Percentiles rank a stretch among this genome's conserved stretches.
Evolutionary conservation across 208 protist genomes (phyloP).

Genomic region (Vickermania ingenoplastis): DNA sequence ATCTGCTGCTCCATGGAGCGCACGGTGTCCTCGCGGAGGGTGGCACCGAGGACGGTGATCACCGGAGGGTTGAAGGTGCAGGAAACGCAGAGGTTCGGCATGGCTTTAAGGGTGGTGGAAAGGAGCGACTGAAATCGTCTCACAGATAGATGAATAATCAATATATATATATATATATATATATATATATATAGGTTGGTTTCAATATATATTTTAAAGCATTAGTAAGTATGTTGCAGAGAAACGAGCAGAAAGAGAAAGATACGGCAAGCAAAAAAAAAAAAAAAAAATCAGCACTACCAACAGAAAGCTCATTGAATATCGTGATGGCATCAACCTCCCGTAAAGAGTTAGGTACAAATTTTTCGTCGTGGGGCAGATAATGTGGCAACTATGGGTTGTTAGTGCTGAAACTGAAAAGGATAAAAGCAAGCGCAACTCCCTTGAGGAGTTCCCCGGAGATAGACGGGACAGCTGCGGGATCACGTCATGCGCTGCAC

Average conservation of each 20-base stretch:
- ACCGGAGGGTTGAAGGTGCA: constrained; percentile 85
- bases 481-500: neutral
- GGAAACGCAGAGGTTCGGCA: constrained; percentile 88
- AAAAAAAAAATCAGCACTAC: no score
- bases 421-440: no score
- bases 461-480: constrained; percentile 4
- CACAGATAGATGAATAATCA: no score
- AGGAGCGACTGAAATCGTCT: neutral
- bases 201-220: constrained; percentile 4
- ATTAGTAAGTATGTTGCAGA: neutral
- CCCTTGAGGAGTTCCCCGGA: no score
- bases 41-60: constrained; percentile 77
- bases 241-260: constrained; percentile 3
- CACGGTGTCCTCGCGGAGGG: constrained; percentile 83
- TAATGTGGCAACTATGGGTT: no score
- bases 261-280: no score
- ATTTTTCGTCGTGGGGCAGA: no score
- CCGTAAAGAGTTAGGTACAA: no score
- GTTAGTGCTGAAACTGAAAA: no score
- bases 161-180: constrained; percentile 7
- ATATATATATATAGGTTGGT: constrained; percentile 9
- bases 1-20: constrained; percentile 69
- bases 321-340: no score
- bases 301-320: no score
- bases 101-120: constrained; percentile 11